Evolutionary conservation across 2,329 filamentous ascomycete species (phyloP).

Genomic region (Neofusicoccum sp.): DNA sequence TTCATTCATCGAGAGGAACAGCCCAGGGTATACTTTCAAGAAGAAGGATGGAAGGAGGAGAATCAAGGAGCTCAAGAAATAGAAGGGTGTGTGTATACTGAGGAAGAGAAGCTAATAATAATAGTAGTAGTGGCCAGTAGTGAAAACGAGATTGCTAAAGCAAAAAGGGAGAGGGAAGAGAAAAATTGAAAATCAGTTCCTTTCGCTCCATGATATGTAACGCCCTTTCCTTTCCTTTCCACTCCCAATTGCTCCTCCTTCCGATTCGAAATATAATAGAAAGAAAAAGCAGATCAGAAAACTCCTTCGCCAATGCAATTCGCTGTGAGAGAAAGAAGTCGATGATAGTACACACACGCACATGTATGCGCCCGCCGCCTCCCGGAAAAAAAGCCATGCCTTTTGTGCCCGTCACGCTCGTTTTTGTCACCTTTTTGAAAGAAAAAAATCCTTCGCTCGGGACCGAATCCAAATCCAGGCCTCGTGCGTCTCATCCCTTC

Average conservation of each 20-base stretch:
- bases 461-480: neutral
- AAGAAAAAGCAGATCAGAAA: neutral
- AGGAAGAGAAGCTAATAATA: too few relatives aligned
- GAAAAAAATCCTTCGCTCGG: neutral
- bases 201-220: too few relatives aligned
- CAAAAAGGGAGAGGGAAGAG: too few relatives aligned
- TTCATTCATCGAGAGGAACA: neutral
- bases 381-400: neutral
- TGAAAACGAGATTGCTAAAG: neutral
- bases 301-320: constrained; percentile 16
- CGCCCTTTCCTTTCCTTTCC: neutral
- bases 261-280: neutral
- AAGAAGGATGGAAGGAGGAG: neutral
- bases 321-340: constrained; percentile 8
- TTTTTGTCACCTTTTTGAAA: neutral
- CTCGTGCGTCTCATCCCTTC: neutral
- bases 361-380: neutral
- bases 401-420: neutral
- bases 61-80: neutral
- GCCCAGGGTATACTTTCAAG: neutral
- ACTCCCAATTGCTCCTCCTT: neutral
- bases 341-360: constrained; percentile 4
- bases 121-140: neutral
- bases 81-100: too few relatives aligned
- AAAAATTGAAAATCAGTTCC: too few relatives aligned